Conservation (phyloP, 208 protist species). For the Acanthamoeba healyi region DNA sequence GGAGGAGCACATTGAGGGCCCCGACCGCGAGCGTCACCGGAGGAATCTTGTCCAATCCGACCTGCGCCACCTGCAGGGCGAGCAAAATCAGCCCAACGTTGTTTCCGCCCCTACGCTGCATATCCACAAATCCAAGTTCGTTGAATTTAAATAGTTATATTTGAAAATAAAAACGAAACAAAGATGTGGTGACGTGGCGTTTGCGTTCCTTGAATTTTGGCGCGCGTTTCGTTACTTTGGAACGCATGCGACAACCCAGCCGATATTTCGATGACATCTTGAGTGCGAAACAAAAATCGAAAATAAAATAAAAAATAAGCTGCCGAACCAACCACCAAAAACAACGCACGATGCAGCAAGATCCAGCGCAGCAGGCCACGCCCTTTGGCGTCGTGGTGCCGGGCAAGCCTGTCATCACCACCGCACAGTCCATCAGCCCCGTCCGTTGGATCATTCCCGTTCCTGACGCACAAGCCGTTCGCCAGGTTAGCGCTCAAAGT, state of each 20-base stretch:
- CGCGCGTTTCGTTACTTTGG: no score
- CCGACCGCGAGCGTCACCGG: constrained; percentile 43
- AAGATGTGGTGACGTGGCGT: neutral
- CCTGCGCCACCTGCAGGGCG: constrained; percentile 10
- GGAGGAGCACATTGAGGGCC: constrained; percentile 25
- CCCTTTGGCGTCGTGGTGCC: constrained; percentile 64
- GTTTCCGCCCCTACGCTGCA: neutral
- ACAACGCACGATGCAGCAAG: neutral
- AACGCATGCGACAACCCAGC: no score
- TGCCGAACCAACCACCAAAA: neutral
- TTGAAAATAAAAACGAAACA: no score
- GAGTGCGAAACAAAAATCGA: neutral
- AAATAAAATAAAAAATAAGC: neutral
- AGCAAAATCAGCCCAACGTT: constrained; percentile 43
- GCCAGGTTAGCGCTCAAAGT: neutral
- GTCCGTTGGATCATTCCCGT: neutral
- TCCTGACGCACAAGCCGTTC: constrained; percentile 4
- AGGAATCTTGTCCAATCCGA: constrained; percentile 73
- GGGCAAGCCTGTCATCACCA: neutral
- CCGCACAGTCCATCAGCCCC: neutral
- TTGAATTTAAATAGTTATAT: neutral
- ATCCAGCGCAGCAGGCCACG: neutral
- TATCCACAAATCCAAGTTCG: neutral
- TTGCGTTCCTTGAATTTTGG: neutral
- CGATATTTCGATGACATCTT: no score